Conservation (phyloP, 306 rosid species). For the Vicia faba region DNA sequence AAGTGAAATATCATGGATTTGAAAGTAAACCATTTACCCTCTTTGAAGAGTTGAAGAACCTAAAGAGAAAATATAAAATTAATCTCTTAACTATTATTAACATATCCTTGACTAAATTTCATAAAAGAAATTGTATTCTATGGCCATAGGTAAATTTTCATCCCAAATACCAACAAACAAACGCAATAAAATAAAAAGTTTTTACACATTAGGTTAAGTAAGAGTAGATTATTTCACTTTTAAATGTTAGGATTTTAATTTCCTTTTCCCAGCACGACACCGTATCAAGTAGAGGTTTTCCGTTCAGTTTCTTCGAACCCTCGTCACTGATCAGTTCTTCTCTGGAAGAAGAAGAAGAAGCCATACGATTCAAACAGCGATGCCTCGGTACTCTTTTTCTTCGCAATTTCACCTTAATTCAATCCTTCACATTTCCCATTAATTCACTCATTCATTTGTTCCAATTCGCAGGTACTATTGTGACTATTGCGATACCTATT, state of each 20-base stretch:
- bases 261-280: neutral
- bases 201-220: too few species aligned
- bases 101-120: too few species aligned
- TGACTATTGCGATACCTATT: constrained; percentile 85
- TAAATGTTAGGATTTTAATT: neutral
- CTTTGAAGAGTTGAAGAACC: too few species aligned
- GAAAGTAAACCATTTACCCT: too few species aligned
- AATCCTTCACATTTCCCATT: neutral
- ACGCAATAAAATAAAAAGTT: too few species aligned
- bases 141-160: too few species aligned
- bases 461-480: constrained; percentile 58
- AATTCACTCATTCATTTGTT: constrained; percentile 2
- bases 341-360: constrained; percentile 12
- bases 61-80: too few species aligned
- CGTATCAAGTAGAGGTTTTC: neutral
- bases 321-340: neutral
- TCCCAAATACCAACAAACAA: too few species aligned
- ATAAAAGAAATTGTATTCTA: too few species aligned
- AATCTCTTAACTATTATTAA: too few species aligned
- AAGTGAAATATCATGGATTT: too few species aligned
- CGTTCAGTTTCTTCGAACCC: neutral
- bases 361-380: constrained; percentile 12
- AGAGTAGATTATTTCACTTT: too few species aligned
- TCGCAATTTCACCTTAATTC: neutral
- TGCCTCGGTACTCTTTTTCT: constrained; percentile 39